Evolutionary conservation across 306 rosid genomes (phyloP), one percentile per base, ranked within the genome.

Genomic region (Astragalus membranaceus): DNA sequence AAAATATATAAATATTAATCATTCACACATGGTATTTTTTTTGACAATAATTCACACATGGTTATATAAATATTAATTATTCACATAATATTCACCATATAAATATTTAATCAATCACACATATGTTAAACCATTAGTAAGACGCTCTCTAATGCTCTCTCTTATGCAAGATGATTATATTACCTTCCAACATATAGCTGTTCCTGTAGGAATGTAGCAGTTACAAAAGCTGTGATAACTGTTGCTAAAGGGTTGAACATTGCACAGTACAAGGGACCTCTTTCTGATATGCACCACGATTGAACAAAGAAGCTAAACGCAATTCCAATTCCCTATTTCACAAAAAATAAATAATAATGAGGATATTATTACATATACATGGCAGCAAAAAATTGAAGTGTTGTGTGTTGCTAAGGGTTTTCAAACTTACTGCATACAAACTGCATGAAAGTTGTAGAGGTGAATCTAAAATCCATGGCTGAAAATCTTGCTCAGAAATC

Each of bases 211-310:
- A 90, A 85, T 3, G 76, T 8, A 57, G 83, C 75, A 26, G 88
- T 46, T 59, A 82, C 55, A 6, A 86, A 42, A 29, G 88, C 82
- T 30, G 92, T 83, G 49, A 91, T 78, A 30, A 91, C 88, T 10
- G 92, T 86, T 73, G 92, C 84, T 5, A 86, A 62, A 50, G 90
- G 92, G 35, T 79, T 86, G 86, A 88, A 91, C 85, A 88, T 79
- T 62, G 85, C 95, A 71, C 83, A 77, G 70, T 79, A 91, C 29
- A 88, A 55, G 0, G 97, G 97, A 13, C 92, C 95, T 76, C 86
- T 88, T 39, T 57, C 56, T 54, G 90, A 78, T 50, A 91, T 81
- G 75, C 90, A 85, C 97, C 92, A 88, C 0, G 88, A 75, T 75
- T 86, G 92, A 73, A 81, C 42, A 8, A 79, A 86, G 73, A 85